Percentiles rank a stretch among this genome's conserved stretches.
These are phyloP conservation scores for Zygnema circumcarinatum DNA, from an alignment of 139 green algal species.

Conservation along the genomic window DNA sequence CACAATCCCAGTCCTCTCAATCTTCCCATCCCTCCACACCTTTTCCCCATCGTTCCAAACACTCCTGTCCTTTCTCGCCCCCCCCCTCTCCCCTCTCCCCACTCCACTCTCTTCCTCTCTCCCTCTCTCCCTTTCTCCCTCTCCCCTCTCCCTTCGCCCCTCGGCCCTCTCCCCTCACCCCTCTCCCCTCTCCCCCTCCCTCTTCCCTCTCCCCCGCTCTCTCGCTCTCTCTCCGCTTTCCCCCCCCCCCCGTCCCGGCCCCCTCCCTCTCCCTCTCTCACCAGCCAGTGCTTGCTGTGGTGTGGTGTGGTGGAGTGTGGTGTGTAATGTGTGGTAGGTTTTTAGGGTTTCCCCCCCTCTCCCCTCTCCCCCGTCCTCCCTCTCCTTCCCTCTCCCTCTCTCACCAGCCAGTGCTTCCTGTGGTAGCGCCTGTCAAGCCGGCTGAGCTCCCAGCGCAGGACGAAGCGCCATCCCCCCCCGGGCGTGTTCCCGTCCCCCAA, in stretches of 20 bases:
- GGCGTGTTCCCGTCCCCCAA: slow-evolving; percentile 13
- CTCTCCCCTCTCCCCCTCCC: too few relatives aligned
- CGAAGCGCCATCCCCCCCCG: slow-evolving; percentile 5
- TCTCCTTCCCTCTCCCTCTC: background rate
- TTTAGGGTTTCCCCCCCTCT: too few relatives aligned
- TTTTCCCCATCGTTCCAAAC: background rate
- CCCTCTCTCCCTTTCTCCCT: background rate
- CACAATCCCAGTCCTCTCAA: background rate
- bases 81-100: too few relatives aligned
- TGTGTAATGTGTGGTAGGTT: too few relatives aligned
- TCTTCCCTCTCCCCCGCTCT: too few relatives aligned
- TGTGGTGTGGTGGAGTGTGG: too few relatives aligned
- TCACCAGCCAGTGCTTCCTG: slow-evolving; percentile 35
- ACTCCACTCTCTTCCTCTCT: background rate
- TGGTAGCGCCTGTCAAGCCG: slow-evolving; percentile 26
- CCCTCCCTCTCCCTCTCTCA: background rate
- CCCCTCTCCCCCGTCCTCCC: background rate
- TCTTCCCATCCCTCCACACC: background rate
- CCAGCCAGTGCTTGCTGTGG: slow-evolving; percentile 27
- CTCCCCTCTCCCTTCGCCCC: too few relatives aligned
- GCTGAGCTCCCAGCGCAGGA: slow-evolving; percentile 8
- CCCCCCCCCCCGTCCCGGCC: background rate
- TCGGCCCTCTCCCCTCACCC: too few relatives aligned
- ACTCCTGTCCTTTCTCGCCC: background rate
- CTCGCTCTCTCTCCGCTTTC: background rate